These are phyloP conservation scores for Colletotrichum trifolii DNA, from an alignment of 2,329 filamentous ascomycete species.

Conservation along the genomic window DNA sequence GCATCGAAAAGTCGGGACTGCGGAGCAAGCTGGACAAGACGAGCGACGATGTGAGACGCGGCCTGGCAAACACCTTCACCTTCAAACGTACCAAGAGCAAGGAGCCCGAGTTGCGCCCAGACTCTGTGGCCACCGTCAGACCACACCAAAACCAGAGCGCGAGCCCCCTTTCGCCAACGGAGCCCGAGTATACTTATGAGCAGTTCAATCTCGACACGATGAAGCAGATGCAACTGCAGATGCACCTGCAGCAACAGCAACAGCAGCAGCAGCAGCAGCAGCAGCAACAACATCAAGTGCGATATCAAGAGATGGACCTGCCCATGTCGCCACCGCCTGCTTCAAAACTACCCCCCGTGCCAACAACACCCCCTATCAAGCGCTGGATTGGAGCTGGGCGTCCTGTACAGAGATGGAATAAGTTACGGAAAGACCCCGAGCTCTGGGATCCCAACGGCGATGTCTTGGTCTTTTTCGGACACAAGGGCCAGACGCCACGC, in stretches of 20 bases:
- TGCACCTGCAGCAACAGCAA: constrained; percentile 32
- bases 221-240: constrained; percentile 32
- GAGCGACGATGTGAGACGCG: constrained; percentile 65
- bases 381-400: constrained; percentile 64
- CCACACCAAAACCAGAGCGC: constrained; percentile 33
- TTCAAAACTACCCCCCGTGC: constrained; percentile 40
- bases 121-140: constrained; percentile 52
- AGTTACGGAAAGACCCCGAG: constrained; percentile 68
- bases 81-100: constrained; percentile 60
- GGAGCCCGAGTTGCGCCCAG: constrained; percentile 49
- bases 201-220: constrained; percentile 27
- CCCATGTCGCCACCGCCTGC: constrained; percentile 37
- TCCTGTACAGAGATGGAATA: constrained; percentile 65
- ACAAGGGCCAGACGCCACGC: constrained; percentile 55
- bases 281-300: constrained; percentile 33
- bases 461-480: constrained; percentile 66
- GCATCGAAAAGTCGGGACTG: constrained; percentile 66
- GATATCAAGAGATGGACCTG: constrained; percentile 25
- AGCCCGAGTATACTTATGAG: constrained; percentile 38
- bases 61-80: constrained; percentile 63
- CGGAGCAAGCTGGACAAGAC: constrained; percentile 64
- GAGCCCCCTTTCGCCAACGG: constrained; percentile 16
- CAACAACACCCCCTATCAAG: constrained; percentile 55
- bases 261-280: constrained; percentile 18
- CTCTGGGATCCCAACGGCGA: constrained; percentile 72